Evolutionary conservation across 805 yeast genomes (phyloP), one percentile per base, ranked within the genome.

Genomic region (Cyberlindnera mycetangii): DNA sequence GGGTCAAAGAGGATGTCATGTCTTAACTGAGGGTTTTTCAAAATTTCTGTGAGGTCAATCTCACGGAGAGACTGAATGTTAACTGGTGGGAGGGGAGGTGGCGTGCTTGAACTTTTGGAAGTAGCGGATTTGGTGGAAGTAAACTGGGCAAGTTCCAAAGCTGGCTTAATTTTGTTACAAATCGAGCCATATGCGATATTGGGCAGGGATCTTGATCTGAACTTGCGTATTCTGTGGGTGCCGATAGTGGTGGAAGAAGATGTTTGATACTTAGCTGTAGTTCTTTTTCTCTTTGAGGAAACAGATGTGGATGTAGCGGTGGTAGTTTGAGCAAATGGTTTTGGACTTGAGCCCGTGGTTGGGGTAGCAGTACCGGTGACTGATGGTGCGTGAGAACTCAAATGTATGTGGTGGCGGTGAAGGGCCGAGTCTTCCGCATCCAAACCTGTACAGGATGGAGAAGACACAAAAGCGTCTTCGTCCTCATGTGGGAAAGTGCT

Each of bases 1-100:
- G 97, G 95, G 67, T 90, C 97, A 61, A 90, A 90, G 12, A 89
- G 73, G 42, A 92, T 87, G 62, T 92, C 98, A 64, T 90, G 98
- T 51, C 98, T 77, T 45, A 90, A 70, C 62, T 89, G 96, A 4
- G 96, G 96, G 65, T 90, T 90, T 60, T 86, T 87, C 54, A 90
- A 72, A 42, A 92, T 90, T 60, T 89, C 96, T 50, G 85, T 85
- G 37, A 90, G 67, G 58, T 90, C 97, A 47, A 90, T 85, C 61
- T 89, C 97, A 54, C 83, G 81, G 53, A 90, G 72, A 25, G 89
- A 80, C 58, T 83, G 89, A 39, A 87, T 67, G 65, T 85, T 86
- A 37, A 87, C 87, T 1, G 97, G 97, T 4, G 96, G 96, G 39
- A 83, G 62, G 6, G 80, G 75, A 3, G 83, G 73, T 45, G 67